Percentiles rank a stretch among this genome's conserved stretches.
These are phyloP conservation scores for Mallotus japonicus DNA, from an alignment of 441 rosid genomes.

Conservation along the genomic window DNA sequence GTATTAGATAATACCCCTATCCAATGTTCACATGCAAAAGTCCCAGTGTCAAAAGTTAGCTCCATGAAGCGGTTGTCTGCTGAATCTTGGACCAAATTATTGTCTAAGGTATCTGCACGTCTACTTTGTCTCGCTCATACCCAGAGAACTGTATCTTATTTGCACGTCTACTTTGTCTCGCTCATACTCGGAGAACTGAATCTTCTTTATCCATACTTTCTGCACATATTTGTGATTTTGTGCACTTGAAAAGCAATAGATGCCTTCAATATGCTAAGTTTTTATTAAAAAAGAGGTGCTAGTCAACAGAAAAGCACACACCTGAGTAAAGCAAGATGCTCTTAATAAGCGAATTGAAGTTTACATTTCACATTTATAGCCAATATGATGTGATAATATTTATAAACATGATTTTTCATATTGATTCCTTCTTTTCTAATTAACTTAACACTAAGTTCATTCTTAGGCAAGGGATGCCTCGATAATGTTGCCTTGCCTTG, in stretches of 20 bases:
- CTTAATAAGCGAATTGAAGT: not conserved
- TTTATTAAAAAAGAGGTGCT: not conserved
- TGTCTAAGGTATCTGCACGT: slow-evolving; percentile 57
- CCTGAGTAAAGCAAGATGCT: not conserved
- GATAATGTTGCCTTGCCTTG: not conserved
- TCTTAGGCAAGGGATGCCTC: not conserved
- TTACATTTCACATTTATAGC: not conserved
- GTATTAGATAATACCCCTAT: slow-evolving; percentile 70
- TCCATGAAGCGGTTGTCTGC: slow-evolving; percentile 77
- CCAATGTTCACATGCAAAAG: slow-evolving; percentile 83
- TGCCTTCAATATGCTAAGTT: slow-evolving; percentile 4
- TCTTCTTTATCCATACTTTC: slow-evolving; percentile 16
- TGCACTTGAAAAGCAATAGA: not conserved
- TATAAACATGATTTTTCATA: not conserved
- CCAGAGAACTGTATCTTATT: slow-evolving; percentile 26
- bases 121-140: slow-evolving; percentile 10
- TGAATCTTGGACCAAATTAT: slow-evolving; percentile 74
- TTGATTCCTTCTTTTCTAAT: not conserved
- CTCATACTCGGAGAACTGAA: not conserved
- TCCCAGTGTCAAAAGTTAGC: slow-evolving; percentile 65
- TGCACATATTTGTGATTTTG: not conserved
- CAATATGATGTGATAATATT: not conserved
- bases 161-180: slow-evolving; percentile 12
- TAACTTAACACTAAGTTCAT: not conserved
- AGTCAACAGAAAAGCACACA: not conserved